Evolutionary conservation across 108 stramenopile genomes (phyloP), one percentile per base, ranked within the genome.

Genomic region (Fistulifera solaris): DNA sequence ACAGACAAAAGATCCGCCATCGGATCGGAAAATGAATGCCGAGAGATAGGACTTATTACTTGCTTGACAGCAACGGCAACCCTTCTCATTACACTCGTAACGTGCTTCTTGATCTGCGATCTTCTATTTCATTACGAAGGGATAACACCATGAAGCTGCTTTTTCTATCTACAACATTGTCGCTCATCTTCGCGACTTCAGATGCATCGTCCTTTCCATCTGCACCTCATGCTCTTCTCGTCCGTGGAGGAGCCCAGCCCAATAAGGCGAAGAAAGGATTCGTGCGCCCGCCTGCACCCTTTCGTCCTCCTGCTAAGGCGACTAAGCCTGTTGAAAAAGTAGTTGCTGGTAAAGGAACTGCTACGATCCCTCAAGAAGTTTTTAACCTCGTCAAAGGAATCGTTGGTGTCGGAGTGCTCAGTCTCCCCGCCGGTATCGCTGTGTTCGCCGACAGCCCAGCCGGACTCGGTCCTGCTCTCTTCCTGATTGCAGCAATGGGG

Each of bases 401-500:
- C 62, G 80, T 88, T n/a, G 94, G 94, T 22, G 83, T 87, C 25
- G 94, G 94, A 5, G 90, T 89, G 24, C 72, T 95, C 17, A 74
- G 81, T 38, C 61, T 95, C 23, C 94, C 94, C 17, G 84, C 80
- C 22, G 84, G 84, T 35, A 82, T 94, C 54, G 94, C 94, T 14
- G 86, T 90, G 12, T 96, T 91, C 70, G 81, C 80, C 17, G 73
- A 89, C 43, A 63, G 61, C 24, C 86, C 86, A 11, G 64, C 72
- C n/a, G 94, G 89, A 5, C 55, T 93, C 25, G 25, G 87, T 18
- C 94, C 94, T n/a, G 80, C 89, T 6, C 58, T 78, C 22, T 35
- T 56, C 17, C 63, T 80, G 19, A 78, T 82, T 54, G 58, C 67
- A 2, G 27, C 63, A 28, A 76, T 94, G 23, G 90, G 89, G 27